Base-by-base conservation (phyloP, 108 stramenopile genomes). In the Nitzschia sp. region DNA sequence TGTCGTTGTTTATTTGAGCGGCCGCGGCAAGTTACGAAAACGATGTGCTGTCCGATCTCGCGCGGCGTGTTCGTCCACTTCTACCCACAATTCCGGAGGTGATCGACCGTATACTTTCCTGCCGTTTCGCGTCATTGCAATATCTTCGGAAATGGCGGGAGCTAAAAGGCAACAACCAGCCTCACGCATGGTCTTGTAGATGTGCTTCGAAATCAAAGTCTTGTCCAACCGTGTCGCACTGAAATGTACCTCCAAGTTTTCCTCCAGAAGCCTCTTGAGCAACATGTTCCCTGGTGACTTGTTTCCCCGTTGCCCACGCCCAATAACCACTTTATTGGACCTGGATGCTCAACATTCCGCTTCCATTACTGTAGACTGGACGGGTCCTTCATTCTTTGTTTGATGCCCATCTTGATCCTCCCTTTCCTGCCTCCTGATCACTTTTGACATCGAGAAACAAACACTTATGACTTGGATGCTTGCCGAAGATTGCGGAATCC, bases 21-120 rank as follows among this genome's bases (percentile, higher is more conserved):
- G n/a, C n/a, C n/a, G n/a, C n/a, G n/a, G n/a, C 48, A 53, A 19
- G 32, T 35, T 70, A 1, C 68, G 68, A 70, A 70, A 70, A 1
- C 21, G 26, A 30, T 58, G 58, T 4, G 24, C 49, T 4, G 59
- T 56, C 25, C 56, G 59, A n/a, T 59, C 32, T 5, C 56, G 27
- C 5, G 68, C 68, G 2, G 51, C 6, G 5, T 46, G 46, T 17
- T 70, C 68, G 13, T 58, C 58, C 1, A 70, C 58, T 31, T 59
- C 64, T 18, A 26, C 27, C 64, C 64, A 65, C 21, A 19, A 30
- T 30, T 36, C 13, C 6, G 38, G 38, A 13, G 13, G 9, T 6
- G 38, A 13, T 42, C 38, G 38, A 42, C 38, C 38, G n/a, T n/a
- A n/a, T n/a, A n/a, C n/a, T n/a, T n/a, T n/a, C n/a, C n/a, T n/a